Percentiles rank a stretch among this genome's conserved stretches.
Conservation (phyloP, 1,284 basidiomycete species). For the Tilletia caries region DNA sequence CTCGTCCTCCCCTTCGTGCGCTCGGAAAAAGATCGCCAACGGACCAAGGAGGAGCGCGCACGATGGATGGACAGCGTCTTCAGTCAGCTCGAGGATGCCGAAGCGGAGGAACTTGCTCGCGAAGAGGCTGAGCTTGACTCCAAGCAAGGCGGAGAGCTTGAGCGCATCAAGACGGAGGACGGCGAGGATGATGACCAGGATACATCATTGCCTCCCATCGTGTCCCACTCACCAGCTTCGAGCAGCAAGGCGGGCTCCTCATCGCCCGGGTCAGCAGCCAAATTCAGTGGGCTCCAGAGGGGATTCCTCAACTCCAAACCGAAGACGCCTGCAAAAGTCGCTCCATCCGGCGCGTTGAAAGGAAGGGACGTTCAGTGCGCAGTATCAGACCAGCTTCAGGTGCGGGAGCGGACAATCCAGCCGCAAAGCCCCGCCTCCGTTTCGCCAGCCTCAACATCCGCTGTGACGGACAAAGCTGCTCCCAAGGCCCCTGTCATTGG, state of each 20-base stretch:
- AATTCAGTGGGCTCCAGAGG: not conserved
- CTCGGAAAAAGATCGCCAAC: not conserved
- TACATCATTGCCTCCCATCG: not conserved
- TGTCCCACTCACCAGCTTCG: not conserved
- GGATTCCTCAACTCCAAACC: conserved; percentile 2
- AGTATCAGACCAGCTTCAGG: not conserved
- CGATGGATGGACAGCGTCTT: conserved; percentile 43
- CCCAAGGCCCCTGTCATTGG: too few relatives aligned
- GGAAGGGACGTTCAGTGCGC: not conserved
- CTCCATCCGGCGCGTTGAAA: not conserved
- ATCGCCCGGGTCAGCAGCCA: not conserved
- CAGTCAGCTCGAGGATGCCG: conserved; percentile 35
- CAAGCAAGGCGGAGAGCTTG: not conserved
- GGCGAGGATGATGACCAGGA: conserved; percentile 15
- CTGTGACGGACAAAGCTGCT: too few relatives aligned
- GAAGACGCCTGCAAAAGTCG: not conserved
- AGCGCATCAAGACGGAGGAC: conserved; percentile 15
- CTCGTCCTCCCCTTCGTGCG: conserved; percentile 30
- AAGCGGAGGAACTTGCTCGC: conserved; percentile 22
- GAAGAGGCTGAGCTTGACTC: conserved; percentile 13
- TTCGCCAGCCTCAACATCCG: too few relatives aligned
- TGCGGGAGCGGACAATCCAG: not conserved
- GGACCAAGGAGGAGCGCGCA: conserved; percentile 26
- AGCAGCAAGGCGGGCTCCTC: not conserved
- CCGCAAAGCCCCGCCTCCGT: too few relatives aligned